Conservation (phyloP, 305 asterid genomes). For the Fraxinus nigra region DNA sequence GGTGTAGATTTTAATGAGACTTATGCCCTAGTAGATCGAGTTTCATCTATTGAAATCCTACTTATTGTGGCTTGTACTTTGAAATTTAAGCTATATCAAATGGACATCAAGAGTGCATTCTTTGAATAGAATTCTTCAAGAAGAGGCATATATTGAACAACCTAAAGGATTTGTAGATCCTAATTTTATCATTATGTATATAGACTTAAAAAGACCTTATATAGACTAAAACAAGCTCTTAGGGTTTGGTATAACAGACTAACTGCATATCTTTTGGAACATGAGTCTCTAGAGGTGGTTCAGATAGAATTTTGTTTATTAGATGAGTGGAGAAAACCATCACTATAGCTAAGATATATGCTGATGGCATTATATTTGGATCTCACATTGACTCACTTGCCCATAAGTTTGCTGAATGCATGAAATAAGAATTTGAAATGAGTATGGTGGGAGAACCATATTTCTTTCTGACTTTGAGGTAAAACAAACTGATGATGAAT, state of each 20-base stretch:
- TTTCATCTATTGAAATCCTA: background rate
- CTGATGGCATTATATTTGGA: background rate
- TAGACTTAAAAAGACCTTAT: background rate
- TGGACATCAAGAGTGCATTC: background rate
- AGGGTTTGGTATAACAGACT: background rate
- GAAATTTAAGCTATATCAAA: too few species aligned
- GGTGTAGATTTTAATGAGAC: too few species aligned
- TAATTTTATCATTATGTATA: background rate
- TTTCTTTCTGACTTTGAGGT: background rate
- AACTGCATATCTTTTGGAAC: background rate
- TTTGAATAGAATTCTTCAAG: background rate
- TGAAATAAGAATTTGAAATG: background rate
- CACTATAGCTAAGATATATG: background rate
- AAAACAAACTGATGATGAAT: too few species aligned
- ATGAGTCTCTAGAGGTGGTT: background rate
- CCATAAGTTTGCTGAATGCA: background rate
- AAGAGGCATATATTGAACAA: background rate
- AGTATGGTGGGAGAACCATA: background rate
- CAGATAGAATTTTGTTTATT: too few species aligned
- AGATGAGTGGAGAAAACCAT: background rate
- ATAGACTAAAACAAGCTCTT: background rate
- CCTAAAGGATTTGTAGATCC: background rate
- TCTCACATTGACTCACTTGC: background rate
- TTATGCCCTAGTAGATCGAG: background rate
- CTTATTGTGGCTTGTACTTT: background rate